A percentile compares a stretch with the other conserved stretches of the same genome.
phyloP scores from a whole-genome alignment of 768 basidiomycete genomes.

The Naganishia onofrii region DNA sequence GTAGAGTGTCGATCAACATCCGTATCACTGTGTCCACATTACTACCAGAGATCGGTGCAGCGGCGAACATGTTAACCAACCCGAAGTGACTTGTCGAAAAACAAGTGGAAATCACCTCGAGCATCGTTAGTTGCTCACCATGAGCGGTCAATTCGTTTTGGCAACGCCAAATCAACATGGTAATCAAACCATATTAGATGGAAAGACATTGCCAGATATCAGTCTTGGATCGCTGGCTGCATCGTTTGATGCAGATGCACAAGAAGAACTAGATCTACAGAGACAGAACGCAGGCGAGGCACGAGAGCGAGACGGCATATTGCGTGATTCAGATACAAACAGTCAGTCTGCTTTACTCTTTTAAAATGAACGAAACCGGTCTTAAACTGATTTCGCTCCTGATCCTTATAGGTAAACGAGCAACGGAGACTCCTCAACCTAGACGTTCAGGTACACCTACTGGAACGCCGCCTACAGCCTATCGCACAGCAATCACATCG shows the following conservation, averaged over 20 bases:
- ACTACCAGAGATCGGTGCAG: neutral
- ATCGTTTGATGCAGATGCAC: conserved; percentile 28
- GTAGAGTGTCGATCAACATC: conserved; percentile 20
- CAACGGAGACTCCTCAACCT: conserved; percentile 8
- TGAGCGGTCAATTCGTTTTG: conserved; percentile 24
- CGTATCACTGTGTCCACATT: neutral
- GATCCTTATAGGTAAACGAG: neutral
- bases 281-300: conserved; percentile 19
- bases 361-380: neutral
- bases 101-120: neutral
- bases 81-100: neutral
- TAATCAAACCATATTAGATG: conserved; percentile 19
- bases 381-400: neutral
- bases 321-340: neutral
- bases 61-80: neutral
- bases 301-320: neutral
- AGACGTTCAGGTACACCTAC: conserved; percentile 11
- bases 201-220: conserved; percentile 30
- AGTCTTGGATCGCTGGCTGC: conserved; percentile 26
- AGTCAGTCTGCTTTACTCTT: neutral
- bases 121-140: neutral
- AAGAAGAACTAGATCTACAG: conserved; percentile 20
- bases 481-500: conserved; percentile 15
- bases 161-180: conserved; percentile 21
- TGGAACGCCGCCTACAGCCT: conserved; percentile 15